Evolutionary conservation across 768 basidiomycete genomes (phyloP).

Genomic region (Pleurotus cornucopiae): DNA sequence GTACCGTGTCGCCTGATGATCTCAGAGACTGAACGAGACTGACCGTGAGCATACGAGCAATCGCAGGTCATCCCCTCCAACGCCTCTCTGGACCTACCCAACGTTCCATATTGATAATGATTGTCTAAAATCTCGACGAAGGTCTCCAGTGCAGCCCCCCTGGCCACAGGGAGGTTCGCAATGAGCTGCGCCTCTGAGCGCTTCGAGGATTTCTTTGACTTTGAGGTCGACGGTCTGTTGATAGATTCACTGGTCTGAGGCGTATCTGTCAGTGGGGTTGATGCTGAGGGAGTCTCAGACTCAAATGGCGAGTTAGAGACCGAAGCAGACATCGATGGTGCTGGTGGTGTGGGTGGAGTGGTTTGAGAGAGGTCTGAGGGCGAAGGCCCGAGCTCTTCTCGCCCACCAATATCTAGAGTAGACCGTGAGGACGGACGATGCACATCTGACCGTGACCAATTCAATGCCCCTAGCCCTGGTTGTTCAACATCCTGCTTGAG

Average conservation of each 20-base stretch:
- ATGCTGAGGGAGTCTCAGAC: slow-evolving; percentile 38
- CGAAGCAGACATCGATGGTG: slow-evolving; percentile 29
- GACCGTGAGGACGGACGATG: neutral
- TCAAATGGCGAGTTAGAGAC: slow-evolving; percentile 25
- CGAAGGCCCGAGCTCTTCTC: neutral
- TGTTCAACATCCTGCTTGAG: neutral
- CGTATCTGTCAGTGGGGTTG: slow-evolving; percentile 28
- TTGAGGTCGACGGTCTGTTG: slow-evolving; percentile 14
- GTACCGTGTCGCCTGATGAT: neutral
- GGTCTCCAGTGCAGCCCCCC: slow-evolving; percentile 62
- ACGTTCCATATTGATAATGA: slow-evolving; percentile 80
- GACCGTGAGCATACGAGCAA: slow-evolving; percentile 79
- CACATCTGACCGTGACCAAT: neutral
- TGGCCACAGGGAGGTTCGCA: slow-evolving; percentile 73
- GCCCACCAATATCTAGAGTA: neutral
- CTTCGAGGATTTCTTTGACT: slow-evolving; percentile 32
- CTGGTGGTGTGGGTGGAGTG: slow-evolving; percentile 10
- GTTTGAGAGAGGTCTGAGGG: slow-evolving; percentile 1
- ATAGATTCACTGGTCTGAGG: neutral
- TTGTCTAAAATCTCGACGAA: slow-evolving; percentile 75
- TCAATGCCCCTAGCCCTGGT: neutral
- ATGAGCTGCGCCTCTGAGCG: slow-evolving; percentile 60
- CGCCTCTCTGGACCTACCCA: slow-evolving; percentile 85
- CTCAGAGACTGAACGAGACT: slow-evolving; percentile 30
- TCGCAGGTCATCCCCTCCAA: slow-evolving; percentile 96